phyloP scores from a whole-genome alignment of 495 filamentous ascomycete genomes.

The Lasiosphaeris hirsuta region DNA sequence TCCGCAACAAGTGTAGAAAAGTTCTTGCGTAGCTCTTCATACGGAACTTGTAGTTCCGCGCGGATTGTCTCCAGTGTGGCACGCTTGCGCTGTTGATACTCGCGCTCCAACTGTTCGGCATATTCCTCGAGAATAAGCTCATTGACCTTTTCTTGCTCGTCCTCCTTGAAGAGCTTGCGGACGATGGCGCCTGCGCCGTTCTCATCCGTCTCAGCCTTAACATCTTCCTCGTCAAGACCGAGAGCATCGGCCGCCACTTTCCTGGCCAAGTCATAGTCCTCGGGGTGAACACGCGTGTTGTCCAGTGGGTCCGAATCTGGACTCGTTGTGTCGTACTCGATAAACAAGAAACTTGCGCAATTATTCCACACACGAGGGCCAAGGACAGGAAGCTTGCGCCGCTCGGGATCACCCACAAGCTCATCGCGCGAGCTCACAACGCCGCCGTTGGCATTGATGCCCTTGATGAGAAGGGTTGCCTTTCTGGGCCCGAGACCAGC shows the following conservation, averaged over 20 bases:
- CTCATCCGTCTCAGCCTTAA: slow-evolving; percentile 88
- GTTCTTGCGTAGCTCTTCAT: slow-evolving; percentile 85
- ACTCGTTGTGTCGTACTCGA: slow-evolving; percentile 78
- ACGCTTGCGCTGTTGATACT: slow-evolving; percentile 89
- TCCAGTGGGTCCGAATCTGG: slow-evolving; percentile 85
- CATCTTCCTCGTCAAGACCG: slow-evolving; percentile 94
- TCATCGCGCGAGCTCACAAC: slow-evolving; percentile 76
- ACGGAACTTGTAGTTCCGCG: slow-evolving; percentile 85
- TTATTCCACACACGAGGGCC: slow-evolving; percentile 92
- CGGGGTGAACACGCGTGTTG: slow-evolving; percentile 93
- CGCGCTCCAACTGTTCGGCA: slow-evolving; percentile 88
- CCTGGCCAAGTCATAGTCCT: slow-evolving; percentile 94
- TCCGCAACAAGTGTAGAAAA: slow-evolving; percentile 69
- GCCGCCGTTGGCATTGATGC: slow-evolving; percentile 82
- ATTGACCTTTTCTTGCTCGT: slow-evolving; percentile 90
- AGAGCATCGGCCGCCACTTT: slow-evolving; percentile 98
- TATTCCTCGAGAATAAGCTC: slow-evolving; percentile 96
- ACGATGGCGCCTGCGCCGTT: slow-evolving; percentile 86
- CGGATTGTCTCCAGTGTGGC: slow-evolving; percentile 95
- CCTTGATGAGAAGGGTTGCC: slow-evolving; percentile 79
- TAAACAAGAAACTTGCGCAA: slow-evolving; percentile 88
- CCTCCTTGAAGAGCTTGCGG: slow-evolving; percentile 84
- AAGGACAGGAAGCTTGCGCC: slow-evolving; percentile 72
- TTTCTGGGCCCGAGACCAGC: slow-evolving; percentile 93
- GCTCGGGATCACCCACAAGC: slow-evolving; percentile 79